phyloP scores from a whole-genome alignment of 192 early-diverging fungal species.

The Linnemannia schmuckeri region DNA sequence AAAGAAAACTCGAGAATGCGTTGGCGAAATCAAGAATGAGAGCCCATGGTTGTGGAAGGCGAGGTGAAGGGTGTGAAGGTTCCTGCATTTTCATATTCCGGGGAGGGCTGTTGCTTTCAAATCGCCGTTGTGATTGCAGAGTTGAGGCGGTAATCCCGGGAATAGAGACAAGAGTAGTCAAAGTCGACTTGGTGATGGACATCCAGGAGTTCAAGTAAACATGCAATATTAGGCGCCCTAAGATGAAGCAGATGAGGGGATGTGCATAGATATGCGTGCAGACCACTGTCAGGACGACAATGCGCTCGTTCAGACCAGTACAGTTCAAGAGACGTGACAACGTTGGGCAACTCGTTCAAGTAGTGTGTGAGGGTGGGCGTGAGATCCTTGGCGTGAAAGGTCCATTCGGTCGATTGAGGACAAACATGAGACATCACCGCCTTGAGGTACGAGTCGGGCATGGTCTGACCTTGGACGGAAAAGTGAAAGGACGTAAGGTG shows the following conservation, averaged over 20 bases:
- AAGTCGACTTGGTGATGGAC: background rate
- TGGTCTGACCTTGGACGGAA: background rate
- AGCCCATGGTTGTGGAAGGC: background rate
- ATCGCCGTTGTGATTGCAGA: background rate
- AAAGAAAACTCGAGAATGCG: background rate
- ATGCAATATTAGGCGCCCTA: background rate
- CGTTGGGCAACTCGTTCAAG: background rate
- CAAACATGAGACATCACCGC: background rate
- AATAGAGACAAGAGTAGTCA: background rate
- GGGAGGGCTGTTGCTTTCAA: background rate
- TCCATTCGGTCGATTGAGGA: background rate
- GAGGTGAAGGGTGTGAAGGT: background rate
- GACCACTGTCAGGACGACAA: background rate
- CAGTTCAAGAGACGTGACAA: background rate
- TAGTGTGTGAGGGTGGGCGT: background rate
- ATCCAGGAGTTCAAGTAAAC: background rate
- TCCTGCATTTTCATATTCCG: background rate
- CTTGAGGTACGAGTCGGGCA: background rate
- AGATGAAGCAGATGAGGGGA: background rate
- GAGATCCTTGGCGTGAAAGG: background rate
- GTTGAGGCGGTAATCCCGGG: background rate
- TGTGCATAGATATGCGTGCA: background rate
- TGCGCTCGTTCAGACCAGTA: background rate
- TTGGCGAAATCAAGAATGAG: background rate
- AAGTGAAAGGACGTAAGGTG: background rate